Conservation (phyloP, 73 alveolate species). For the Paraurostyla sp. region DNA sequence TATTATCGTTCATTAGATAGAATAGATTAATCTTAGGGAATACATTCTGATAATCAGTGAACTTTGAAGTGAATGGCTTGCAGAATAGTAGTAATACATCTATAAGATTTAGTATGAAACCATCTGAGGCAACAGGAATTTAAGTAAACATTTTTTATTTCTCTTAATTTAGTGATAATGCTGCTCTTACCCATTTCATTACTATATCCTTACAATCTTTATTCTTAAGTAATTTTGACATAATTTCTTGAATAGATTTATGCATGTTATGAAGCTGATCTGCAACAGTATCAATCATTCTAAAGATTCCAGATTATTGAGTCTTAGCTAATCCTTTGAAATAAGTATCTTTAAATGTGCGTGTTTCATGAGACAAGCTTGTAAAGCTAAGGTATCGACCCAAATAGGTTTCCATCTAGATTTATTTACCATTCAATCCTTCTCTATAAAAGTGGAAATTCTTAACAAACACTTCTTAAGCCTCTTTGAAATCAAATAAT, state of each 20-base stretch:
- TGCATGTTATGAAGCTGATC: constrained; percentile 40
- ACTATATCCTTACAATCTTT: constrained; percentile 24
- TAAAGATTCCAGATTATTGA: not conserved
- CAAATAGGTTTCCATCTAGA: constrained; percentile 23
- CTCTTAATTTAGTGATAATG: constrained; percentile 23
- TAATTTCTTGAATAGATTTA: not conserved
- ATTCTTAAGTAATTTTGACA: constrained; percentile 17
- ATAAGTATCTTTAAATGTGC: constrained; percentile 20
- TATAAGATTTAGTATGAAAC: constrained; percentile 39
- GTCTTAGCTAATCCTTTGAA: constrained; percentile 20
- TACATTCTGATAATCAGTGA: not conserved
- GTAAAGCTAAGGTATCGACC: constrained; percentile 53
- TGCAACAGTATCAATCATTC: constrained; percentile 9
- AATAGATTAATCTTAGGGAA: constrained; percentile 28
- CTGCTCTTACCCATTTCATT: constrained; percentile 50
- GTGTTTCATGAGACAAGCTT: constrained; percentile 5
- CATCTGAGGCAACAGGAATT: constrained; percentile 57
- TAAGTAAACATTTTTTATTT: constrained; percentile 38
- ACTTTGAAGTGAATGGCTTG: constrained; percentile 41
- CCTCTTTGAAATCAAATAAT: not conserved
- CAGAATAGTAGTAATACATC: constrained; percentile 39
- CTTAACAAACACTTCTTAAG: constrained; percentile 28
- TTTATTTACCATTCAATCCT: constrained; percentile 33
- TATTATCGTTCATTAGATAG: constrained; percentile 30
- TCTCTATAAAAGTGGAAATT: not conserved